These are phyloP conservation scores for Phytopythium boreale DNA, from an alignment of 352 stramenopile genomes.

Conservation along the genomic window DNA sequence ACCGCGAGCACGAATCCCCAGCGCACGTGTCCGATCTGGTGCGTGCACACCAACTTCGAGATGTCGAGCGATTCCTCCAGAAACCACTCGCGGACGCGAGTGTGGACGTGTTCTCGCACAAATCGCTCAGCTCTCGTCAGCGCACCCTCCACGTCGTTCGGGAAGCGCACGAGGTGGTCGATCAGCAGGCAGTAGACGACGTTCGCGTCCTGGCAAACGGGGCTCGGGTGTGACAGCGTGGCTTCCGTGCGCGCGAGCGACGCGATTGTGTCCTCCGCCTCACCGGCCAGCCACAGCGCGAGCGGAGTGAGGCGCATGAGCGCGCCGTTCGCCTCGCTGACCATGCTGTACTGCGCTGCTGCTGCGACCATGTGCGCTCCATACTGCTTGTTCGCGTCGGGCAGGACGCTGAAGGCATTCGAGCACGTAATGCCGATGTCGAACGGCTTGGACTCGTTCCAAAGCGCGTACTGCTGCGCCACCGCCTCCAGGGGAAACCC, in stretches of 20 bases:
- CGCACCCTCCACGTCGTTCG: conserved; percentile 31
- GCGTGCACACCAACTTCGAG: conserved; percentile 25
- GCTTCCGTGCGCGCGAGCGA: conserved; percentile 32
- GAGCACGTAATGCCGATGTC: conserved; percentile 57
- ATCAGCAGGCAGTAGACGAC: conserved; percentile 54
- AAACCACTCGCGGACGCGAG: conserved; percentile 38
- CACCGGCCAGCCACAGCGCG: conserved; percentile 30
- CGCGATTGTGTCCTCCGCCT: conserved; percentile 26
- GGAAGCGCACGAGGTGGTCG: conserved; percentile 36
- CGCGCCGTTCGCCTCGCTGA: conserved; percentile 49
- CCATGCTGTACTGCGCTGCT: conserved; percentile 15
- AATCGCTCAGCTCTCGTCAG: conserved; percentile 31
- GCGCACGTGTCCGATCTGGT: conserved; percentile 35
- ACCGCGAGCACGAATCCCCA: conserved; percentile 51
- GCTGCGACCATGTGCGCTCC: conserved; percentile 22
- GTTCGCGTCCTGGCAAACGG: conserved; percentile 58
- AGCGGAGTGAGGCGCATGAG: conserved; percentile 53
- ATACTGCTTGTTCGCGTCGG: conserved; percentile 16
- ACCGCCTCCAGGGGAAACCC: conserved; percentile 39
- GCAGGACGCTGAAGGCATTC: conserved; percentile 26
- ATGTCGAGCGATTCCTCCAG: conserved; percentile 42
- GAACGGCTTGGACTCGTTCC: conserved; percentile 34
- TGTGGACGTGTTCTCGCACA: conserved; percentile 23
- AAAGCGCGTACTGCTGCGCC: conserved; percentile 32
- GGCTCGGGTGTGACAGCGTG: conserved; percentile 44